Percentiles rank a stretch among this genome's conserved stretches.
phyloP scores from a whole-genome alignment of 495 filamentous ascomycete species.

The Geopyxis carbonaria region DNA sequence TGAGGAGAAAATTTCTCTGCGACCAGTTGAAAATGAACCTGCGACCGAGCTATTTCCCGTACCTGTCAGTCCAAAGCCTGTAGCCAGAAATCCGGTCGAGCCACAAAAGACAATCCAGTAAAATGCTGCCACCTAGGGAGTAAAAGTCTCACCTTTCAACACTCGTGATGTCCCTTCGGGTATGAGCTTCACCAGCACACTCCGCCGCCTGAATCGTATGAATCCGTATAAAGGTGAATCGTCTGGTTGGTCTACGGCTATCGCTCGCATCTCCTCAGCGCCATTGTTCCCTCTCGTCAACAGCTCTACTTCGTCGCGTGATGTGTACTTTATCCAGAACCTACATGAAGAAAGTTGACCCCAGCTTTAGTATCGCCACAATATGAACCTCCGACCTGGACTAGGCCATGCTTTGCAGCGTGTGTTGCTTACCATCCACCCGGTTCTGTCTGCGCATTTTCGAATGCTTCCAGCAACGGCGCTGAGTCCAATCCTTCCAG shows the following conservation, averaged over 20 bases:
- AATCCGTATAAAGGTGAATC: constrained; percentile 82
- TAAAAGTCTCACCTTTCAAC: constrained; percentile 77
- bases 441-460: constrained; percentile 57
- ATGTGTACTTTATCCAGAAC: constrained; percentile 85
- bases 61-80: too few species aligned
- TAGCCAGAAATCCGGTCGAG: too few species aligned
- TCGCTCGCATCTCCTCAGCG: constrained; percentile 62
- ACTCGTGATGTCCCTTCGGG: constrained; percentile 80
- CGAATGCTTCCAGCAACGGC: constrained; percentile 68
- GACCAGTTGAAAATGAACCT: constrained; percentile 84
- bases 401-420: too few species aligned
- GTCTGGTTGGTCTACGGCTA: constrained; percentile 62
- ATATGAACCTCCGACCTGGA: too few species aligned
- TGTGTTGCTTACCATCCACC: constrained; percentile 73
- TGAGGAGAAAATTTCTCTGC: constrained; percentile 74
- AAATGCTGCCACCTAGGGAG: constrained; percentile 4
- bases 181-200: constrained; percentile 79
- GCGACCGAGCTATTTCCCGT: constrained; percentile 73
- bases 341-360: too few species aligned
- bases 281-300: constrained; percentile 64
- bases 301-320: constrained; percentile 75
- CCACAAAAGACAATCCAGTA: constrained; percentile 4
- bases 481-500: constrained; percentile 86
- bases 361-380: too few species aligned
- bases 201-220: constrained; percentile 72